Conservation (phyloP, 441 rosid genomes). For the Mallotus repandus region DNA sequence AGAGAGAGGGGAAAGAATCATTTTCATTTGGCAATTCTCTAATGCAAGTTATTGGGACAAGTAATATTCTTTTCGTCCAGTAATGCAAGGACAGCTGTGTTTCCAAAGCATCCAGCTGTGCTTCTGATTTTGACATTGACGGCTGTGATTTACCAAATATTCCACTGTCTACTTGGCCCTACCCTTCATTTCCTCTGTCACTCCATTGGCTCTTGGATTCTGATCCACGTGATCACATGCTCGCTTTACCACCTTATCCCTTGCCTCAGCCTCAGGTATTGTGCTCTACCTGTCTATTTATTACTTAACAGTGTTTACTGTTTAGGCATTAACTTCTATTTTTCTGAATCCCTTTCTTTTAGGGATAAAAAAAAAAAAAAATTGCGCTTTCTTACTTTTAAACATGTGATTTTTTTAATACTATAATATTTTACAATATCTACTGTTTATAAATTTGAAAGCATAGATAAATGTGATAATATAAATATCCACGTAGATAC, state of each 20-base stretch:
- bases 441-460: too few relatives aligned
- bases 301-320: too few relatives aligned
- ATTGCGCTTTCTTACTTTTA: too few relatives aligned
- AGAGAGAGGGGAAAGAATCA: background rate
- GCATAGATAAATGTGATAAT: too few relatives aligned
- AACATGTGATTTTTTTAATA: too few relatives aligned
- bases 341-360: too few relatives aligned
- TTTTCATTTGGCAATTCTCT: background rate
- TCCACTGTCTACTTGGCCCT: conserved; percentile 1
- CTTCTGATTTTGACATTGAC: conserved; percentile 26
- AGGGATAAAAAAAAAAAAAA: too few relatives aligned
- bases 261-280: too few relatives aligned
- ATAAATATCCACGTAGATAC: too few relatives aligned
- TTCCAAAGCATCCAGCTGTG: conserved; percentile 41
- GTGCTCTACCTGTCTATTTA: too few relatives aligned
- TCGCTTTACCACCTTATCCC: background rate
- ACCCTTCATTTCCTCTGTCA: background rate
- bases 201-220: conserved; percentile 16
- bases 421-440: too few relatives aligned
- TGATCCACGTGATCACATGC: conserved; percentile 35
- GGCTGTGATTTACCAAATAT: conserved; percentile 33
- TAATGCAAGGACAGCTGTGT: conserved; percentile 42
- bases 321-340: too few relatives aligned
- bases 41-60: conserved; percentile 15
- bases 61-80: conserved; percentile 36